Base-by-base conservation (phyloP, 345 rosid genomes). In the Lumnitzera racemosa region DNA sequence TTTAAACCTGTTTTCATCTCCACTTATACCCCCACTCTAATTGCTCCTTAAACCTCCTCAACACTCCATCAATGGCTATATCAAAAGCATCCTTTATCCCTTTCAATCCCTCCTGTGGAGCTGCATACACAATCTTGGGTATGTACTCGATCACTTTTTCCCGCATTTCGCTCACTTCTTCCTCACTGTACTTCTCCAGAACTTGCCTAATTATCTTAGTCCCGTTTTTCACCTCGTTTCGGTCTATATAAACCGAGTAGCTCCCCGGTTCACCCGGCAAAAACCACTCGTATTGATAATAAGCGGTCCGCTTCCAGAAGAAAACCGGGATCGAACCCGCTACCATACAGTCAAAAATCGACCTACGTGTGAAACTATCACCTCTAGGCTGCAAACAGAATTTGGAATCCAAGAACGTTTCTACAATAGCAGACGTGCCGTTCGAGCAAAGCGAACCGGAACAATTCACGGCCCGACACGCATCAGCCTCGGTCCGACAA, bases 311-410 rank as follows among this genome's bases (percentile, higher is more conserved):
- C n/a, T 62, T 73, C 99, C 99, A 95, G 72, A 95, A 95, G 57
- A 95, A 73, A 47, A 95, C 99, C 55, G 97, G 99, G 60, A 95
- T 90, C 57, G 96, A 80, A 67, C 97, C 99, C 54, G 97, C 95
- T 17, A 95, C 46, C 97, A 95, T 86, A 72, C 99, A 95, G 50
- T 95, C 99, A 17, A 95, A 95, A 0, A 95, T 82, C 3, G 97
- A 95, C 57, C 96, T 57, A 17, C 99, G 89, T 4, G 97, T 89
- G 78, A 95, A 95, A 49, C 97, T 95, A 46, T 95, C 97, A 1
- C 97, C 99, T 16, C 99, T 73, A 12, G 99, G 99, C 67, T 95
- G 97, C 11, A 95, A 66, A 51, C 97, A 95, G 49, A 90, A 95
- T 57, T 83, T 83, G 3, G 97, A 88, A 47, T 82, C 85, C 55